phyloP scores from a whole-genome alignment of 371 early-diverging fungal species.

The Lichtheimia hyalospora region DNA sequence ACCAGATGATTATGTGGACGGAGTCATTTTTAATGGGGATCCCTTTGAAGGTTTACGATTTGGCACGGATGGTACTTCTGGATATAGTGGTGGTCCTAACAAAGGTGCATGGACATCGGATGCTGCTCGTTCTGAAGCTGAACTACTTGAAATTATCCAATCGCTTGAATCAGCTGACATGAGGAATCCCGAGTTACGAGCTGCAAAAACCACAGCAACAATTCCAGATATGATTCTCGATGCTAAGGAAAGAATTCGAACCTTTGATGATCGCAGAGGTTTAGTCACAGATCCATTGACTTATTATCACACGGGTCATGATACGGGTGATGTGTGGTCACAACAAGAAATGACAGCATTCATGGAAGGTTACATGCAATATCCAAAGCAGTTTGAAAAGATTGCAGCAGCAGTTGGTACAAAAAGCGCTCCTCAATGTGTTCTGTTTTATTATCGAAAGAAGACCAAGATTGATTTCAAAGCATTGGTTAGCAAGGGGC shows the following conservation, averaged over 20 bases:
- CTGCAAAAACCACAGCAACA: conserved; percentile 74
- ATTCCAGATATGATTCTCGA: conserved; percentile 80
- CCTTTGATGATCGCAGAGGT: conserved; percentile 66
- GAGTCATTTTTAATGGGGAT: conserved; percentile 43
- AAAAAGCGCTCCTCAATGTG: conserved; percentile 86
- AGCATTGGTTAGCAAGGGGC: conserved; percentile 57
- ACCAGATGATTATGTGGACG: conserved; percentile 44
- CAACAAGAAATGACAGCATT: conserved; percentile 80
- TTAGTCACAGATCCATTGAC: conserved; percentile 59
- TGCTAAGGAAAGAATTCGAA: conserved; percentile 53
- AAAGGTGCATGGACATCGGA: conserved; percentile 66
- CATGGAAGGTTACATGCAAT: conserved; percentile 71
- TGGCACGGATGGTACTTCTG: conserved; percentile 31
- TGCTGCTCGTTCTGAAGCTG: conserved; percentile 81
- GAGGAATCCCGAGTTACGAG: conserved; percentile 76
- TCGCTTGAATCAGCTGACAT: conserved; percentile 74
- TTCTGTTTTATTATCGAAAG: conserved; percentile 90
- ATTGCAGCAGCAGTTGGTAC: conserved; percentile 73
- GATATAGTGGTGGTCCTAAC: conserved; percentile 20
- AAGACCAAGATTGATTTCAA: conserved; percentile 87
- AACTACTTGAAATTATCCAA: conserved; percentile 77
- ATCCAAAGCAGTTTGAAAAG: conserved; percentile 90
- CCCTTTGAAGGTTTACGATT: conserved; percentile 41
- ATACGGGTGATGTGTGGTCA: conserved; percentile 76
- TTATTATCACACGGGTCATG: conserved; percentile 61